Conservation (phyloP, 139 green algal species). For the Coccomyxa sp. region DNA sequence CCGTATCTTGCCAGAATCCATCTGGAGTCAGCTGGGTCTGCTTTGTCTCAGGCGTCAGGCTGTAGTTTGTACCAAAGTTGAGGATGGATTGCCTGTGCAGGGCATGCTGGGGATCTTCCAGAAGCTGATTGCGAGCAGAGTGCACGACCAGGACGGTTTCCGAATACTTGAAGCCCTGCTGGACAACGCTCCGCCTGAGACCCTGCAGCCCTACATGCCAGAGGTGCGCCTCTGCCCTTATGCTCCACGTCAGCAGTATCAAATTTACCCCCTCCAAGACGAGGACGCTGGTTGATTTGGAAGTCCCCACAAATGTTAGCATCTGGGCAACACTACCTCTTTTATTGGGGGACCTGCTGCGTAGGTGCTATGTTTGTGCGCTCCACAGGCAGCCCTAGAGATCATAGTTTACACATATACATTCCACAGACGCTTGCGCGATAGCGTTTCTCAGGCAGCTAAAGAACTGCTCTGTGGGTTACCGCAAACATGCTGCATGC, state of each 20-base stretch:
- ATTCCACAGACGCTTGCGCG: too few species aligned
- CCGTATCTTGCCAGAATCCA: too few species aligned
- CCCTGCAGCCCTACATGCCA: conserved; percentile 55
- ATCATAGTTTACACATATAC: too few species aligned
- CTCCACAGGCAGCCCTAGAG: too few species aligned
- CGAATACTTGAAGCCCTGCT: conserved; percentile 81
- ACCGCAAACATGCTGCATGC: too few species aligned
- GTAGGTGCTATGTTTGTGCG: too few species aligned
- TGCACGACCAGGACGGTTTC: conserved; percentile 91
- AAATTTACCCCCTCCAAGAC: background rate
- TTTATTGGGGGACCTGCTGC: too few species aligned
- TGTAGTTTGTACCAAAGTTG: too few species aligned
- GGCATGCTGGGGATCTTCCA: conserved; percentile 90
- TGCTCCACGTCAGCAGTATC: background rate
- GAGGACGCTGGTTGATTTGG: background rate
- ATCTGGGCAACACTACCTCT: background rate
- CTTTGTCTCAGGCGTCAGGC: too few species aligned
- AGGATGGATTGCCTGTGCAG: conserved; percentile 9
- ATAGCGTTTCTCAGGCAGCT: too few species aligned
- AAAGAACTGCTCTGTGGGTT: too few species aligned
- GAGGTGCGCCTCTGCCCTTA: conserved; percentile 13
- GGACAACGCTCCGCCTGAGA: conserved; percentile 44
- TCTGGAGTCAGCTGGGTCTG: too few species aligned
- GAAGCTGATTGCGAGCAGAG: conserved; percentile 82
- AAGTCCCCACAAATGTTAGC: background rate